Base-by-base conservation (phyloP, 495 filamentous ascomycete species). In the Xylaria scruposa region DNA sequence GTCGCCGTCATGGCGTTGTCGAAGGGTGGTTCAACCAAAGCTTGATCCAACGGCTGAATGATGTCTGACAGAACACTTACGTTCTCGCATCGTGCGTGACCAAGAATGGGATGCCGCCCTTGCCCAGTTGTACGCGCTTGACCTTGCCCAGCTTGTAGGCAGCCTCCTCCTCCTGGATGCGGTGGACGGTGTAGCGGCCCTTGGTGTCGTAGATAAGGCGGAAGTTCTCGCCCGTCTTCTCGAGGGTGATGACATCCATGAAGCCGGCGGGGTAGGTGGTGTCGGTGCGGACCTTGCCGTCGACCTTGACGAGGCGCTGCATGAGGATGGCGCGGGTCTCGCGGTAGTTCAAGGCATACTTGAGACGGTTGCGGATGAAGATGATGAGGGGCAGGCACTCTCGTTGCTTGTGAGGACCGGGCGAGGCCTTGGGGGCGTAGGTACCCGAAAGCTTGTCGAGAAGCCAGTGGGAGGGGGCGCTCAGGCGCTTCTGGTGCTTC, bases 31-130 rank as follows among this genome's bases (percentile, higher is more conserved):
- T 91, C 90, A 86, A 90, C 93, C 92, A 94, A 95, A 95, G 88
- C 92, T 95, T 96, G 93, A 92, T 94, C 94, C 94, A 97, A 97
- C 94, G 94, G 90, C 94, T 97, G 94, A 97, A 91, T 93, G 94
- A 95, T 92, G 89, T 91, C 88, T 89, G 90, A 90, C 86, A 92
- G 88, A 90, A 90, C 84, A 92, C 95, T 96, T 87, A 98, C 95
- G 97, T 99, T 93, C 96, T 91, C 87, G 97, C 96, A 94, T 99
- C 96, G 91, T 98, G 97, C 93, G 97, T 98, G 92, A 98, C 96
- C 93, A 98, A 97, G 93, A 97, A 98, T 93, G 96, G 96, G 90
- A 99, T 96, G 87, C 95, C 96, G 87, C 96, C 97, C 85, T 93
- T 94, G 89, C 96, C 97, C 79, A 99, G 91, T 89, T 99, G 97